phyloP scores from a whole-genome alignment of 345 rosid species.

The Eucalyptus regnans region DNA sequence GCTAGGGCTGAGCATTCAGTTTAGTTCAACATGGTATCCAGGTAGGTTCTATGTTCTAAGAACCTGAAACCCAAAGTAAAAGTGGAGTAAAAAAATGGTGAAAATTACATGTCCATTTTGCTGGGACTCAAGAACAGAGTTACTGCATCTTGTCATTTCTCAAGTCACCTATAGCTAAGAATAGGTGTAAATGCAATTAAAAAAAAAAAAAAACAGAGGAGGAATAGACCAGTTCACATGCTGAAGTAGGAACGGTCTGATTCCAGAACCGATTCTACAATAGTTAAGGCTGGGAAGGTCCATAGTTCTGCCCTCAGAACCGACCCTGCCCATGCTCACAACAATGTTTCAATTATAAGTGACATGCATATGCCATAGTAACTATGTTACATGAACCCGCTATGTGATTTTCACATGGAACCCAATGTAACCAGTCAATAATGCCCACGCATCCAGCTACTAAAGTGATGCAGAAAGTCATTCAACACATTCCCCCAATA shows the following conservation, averaged over 20 bases:
- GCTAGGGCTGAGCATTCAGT: not conserved
- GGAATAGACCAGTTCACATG: not conserved
- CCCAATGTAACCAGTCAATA: not conserved
- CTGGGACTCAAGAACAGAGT: not conserved
- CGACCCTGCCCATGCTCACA: not conserved
- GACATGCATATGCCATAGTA: not conserved
- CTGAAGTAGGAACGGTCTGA: not conserved
- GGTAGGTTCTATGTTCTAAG: not conserved
- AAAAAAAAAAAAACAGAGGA: not conserved
- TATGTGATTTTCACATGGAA: not conserved
- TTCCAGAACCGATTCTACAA: not conserved
- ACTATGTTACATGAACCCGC: not conserved
- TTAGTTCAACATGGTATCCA: not conserved
- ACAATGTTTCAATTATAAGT: not conserved
- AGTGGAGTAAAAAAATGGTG: not conserved
- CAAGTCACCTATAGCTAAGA: not conserved
- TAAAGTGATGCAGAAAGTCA: not conserved
- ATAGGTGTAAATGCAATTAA: not conserved
- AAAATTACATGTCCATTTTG: not conserved
- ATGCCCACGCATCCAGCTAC: not conserved
- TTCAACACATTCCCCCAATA: not conserved
- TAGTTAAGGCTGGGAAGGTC: not conserved
- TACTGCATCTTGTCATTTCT: not conserved
- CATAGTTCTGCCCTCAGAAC: not conserved
- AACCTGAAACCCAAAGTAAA: not conserved